Evolutionary conservation across 2,329 filamentous ascomycete species (phyloP).

Genomic region (Dothistroma pini): DNA sequence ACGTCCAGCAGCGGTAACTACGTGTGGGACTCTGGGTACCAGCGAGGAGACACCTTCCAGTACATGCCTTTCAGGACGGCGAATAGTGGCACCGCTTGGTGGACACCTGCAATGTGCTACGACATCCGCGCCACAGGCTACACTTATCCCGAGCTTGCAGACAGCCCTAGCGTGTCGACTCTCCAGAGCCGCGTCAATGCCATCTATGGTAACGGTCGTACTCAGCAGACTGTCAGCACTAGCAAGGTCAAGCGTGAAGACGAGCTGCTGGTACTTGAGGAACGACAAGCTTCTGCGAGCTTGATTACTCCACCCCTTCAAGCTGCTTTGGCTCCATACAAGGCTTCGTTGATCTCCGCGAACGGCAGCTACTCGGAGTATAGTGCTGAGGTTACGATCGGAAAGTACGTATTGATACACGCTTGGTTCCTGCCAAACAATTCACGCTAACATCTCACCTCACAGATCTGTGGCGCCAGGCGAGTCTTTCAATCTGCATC

Average conservation of each 20-base stretch:
- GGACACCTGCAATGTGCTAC: conserved; percentile 10
- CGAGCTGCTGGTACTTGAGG: background rate
- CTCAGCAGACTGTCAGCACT: conserved; percentile 3
- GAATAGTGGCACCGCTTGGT: background rate
- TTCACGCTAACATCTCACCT: background rate
- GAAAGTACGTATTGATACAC: background rate
- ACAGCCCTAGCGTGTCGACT: conserved; percentile 38
- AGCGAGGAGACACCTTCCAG: conserved; percentile 59
- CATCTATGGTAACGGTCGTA: conserved; percentile 52
- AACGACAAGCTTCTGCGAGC: conserved; percentile 5
- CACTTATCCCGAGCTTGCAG: conserved; percentile 64
- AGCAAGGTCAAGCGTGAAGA: conserved; percentile 6
- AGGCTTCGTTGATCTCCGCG: conserved; percentile 3
- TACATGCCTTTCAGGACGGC: conserved; percentile 46
- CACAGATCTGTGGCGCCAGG: conserved; percentile 9
- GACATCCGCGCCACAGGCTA: conserved; percentile 50
- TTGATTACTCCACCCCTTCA: conserved; percentile 4
- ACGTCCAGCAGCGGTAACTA: conserved; percentile 39
- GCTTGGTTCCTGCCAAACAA: background rate
- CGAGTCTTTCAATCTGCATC: conserved; percentile 12
- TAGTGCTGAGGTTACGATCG: background rate
- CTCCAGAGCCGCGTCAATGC: conserved; percentile 56
- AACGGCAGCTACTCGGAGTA: conserved; percentile 15
- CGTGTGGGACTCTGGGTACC: conserved; percentile 52
- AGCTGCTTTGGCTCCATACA: conserved; percentile 9